phyloP scores from a whole-genome alignment of 805 yeast species.

The Naumovozyma dairenensis region DNA sequence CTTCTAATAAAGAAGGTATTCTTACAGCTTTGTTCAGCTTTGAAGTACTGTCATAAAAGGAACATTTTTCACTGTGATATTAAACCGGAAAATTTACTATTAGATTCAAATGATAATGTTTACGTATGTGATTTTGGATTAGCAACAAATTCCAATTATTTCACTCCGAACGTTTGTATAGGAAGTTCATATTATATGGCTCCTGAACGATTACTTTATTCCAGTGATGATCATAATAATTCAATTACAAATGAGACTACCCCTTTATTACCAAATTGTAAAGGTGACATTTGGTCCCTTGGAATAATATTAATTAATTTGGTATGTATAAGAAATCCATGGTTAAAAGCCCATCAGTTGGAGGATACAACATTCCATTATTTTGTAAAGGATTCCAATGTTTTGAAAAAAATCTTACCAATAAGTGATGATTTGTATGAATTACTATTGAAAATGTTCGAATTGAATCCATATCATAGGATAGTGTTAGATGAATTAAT shows the following conservation, averaged over 20 bases:
- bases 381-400: conserved; percentile 44
- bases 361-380: conserved; percentile 57
- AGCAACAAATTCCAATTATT: conserved; percentile 51
- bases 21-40: conserved; percentile 72
- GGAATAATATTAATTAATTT: conserved; percentile 74
- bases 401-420: conserved; percentile 63
- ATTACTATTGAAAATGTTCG: conserved; percentile 33
- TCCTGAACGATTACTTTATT: conserved; percentile 54
- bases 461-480: conserved; percentile 29
- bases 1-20: conserved; percentile 47
- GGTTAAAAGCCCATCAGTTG: conserved; percentile 67
- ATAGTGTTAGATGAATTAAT: conserved; percentile 15
- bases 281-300: conserved; percentile 83
- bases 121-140: conserved; percentile 81
- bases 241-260: neutral
- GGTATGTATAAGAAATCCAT: conserved; percentile 79
- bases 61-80: conserved; percentile 90
- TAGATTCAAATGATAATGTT: conserved; percentile 48
- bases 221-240: neutral
- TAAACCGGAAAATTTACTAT: conserved; percentile 88
- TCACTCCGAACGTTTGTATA: conserved; percentile 67
- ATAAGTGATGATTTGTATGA: conserved; percentile 52
- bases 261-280: conserved; percentile 43
- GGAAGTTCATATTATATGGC: conserved; percentile 92
- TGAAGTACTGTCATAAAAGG: conserved; percentile 70